These are phyloP conservation scores for Lentinula edodes DNA, from an alignment of 768 basidiomycete genomes.

Conservation along the genomic window DNA sequence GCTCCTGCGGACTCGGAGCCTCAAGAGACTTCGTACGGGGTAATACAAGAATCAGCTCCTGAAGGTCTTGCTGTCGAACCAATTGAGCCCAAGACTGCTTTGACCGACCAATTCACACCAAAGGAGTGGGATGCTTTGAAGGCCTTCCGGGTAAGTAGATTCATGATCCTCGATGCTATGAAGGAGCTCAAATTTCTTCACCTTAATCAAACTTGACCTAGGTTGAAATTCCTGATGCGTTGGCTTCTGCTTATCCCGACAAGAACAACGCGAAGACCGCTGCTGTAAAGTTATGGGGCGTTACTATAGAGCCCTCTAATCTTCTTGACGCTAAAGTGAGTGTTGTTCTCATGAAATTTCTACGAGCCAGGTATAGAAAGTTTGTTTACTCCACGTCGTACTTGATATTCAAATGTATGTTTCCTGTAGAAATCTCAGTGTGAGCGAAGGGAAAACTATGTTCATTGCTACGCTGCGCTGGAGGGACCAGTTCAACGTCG, in stretches of 20 bases:
- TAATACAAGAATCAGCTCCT: conserved; percentile 2
- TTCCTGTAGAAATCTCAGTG: conserved; percentile 2
- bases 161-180: too few species aligned
- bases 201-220: conserved; percentile 10
- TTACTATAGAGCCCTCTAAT: conserved; percentile 53
- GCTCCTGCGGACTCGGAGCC: conserved; percentile 9
- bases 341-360: conserved; percentile 77
- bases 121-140: conserved; percentile 70
- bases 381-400: not conserved
- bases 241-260: conserved; percentile 58
- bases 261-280: conserved; percentile 43
- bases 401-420: not conserved
- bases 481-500: conserved; percentile 62
- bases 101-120: conserved; percentile 65
- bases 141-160: conserved; percentile 52
- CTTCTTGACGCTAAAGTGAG: conserved; percentile 60
- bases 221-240: conserved; percentile 44
- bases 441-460: conserved; percentile 53
- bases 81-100: conserved; percentile 59
- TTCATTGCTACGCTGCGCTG: conserved; percentile 64
- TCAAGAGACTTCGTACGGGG: not conserved
- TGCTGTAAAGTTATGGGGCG: conserved; percentile 65
- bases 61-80: conserved; percentile 12
- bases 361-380: conserved; percentile 58
- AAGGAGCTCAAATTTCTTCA: not conserved